Conservation (phyloP, 2,329 filamentous ascomycete species). For the Fusarium odoratissimum region DNA sequence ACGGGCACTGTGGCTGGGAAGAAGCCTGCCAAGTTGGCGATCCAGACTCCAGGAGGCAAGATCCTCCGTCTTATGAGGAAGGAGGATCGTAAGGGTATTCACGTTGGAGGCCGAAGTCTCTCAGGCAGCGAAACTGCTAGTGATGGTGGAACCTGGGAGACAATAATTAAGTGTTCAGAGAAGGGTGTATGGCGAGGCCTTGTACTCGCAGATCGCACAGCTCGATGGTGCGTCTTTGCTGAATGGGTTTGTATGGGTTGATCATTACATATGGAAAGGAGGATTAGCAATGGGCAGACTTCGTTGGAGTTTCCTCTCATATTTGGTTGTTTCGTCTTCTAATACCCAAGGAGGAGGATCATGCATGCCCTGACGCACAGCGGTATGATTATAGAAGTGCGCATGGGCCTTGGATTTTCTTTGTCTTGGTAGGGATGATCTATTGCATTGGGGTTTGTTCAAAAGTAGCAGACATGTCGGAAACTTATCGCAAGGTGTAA, state of each 20-base stretch:
- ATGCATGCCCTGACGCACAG: constrained; percentile 44
- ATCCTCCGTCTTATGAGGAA: constrained; percentile 89
- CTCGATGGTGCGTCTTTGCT: constrained; percentile 91
- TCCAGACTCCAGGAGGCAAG: constrained; percentile 94
- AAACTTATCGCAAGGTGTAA: constrained; percentile 22
- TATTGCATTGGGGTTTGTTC: constrained; percentile 25
- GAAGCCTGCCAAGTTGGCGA: constrained; percentile 95
- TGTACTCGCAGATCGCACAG: constrained; percentile 84
- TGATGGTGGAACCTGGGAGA: constrained; percentile 85
- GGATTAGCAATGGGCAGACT: constrained; percentile 11
- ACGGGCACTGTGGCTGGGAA: constrained; percentile 66
- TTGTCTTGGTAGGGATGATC: constrained; percentile 19
- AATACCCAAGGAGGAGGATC: constrained; percentile 41
- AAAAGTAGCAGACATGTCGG: constrained; percentile 34
- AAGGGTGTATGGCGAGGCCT: constrained; percentile 83
- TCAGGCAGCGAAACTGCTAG: constrained; percentile 66
- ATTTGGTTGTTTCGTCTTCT: constrained; percentile 33
- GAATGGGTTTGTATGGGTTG: constrained; percentile 76
- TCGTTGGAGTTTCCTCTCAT: constrained; percentile 38
- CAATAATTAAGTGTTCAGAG: constrained; percentile 90
- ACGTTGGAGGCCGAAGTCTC: constrained; percentile 57
- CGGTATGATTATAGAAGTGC: constrained; percentile 29
- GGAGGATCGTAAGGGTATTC: constrained; percentile 72
- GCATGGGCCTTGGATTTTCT: constrained; percentile 29
- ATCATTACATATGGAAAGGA: constrained; percentile 5